phyloP scores from a whole-genome alignment of 2,329 filamentous ascomycete species.

The Ophidiomyces ophidiicola region DNA sequence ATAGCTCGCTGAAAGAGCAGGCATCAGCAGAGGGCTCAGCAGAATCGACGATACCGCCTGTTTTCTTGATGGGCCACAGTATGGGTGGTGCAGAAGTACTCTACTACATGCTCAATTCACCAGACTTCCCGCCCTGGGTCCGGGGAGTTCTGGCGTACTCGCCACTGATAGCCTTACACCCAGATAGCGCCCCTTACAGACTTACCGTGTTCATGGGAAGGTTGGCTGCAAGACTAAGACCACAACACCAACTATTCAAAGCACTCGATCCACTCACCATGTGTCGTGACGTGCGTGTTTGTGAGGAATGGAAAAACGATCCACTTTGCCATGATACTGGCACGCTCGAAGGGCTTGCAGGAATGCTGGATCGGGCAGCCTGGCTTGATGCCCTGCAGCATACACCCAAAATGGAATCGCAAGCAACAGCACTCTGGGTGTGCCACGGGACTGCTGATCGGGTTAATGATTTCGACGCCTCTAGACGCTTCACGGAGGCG shows the following conservation, averaged over 20 bases:
- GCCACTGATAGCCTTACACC: slow-evolving; percentile 66
- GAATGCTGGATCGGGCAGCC: slow-evolving; percentile 61
- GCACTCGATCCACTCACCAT: slow-evolving; percentile 53
- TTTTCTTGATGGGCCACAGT: slow-evolving; percentile 81
- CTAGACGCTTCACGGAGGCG: slow-evolving; percentile 50
- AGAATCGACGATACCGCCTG: slow-evolving; percentile 37
- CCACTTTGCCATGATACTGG: slow-evolving; percentile 67
- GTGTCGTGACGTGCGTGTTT: slow-evolving; percentile 54
- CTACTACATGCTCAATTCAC: slow-evolving; percentile 40
- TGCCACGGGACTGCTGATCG: slow-evolving; percentile 65
- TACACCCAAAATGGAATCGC: neutral
- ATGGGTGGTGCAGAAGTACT: slow-evolving; percentile 79
- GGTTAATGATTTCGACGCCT: slow-evolving; percentile 53
- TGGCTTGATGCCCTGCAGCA: slow-evolving; percentile 36
- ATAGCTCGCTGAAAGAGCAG: slow-evolving; percentile 30
- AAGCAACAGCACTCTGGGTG: slow-evolving; percentile 44
- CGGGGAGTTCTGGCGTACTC: slow-evolving; percentile 63
- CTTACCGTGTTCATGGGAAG: slow-evolving; percentile 55
- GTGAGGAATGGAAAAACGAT: slow-evolving; percentile 52
- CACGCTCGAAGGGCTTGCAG: slow-evolving; percentile 68
- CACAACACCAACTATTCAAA: slow-evolving; percentile 54
- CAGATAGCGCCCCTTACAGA: slow-evolving; percentile 49
- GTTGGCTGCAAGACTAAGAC: slow-evolving; percentile 55
- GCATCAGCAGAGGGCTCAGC: slow-evolving; percentile 22
- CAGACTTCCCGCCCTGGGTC: slow-evolving; percentile 44